Percentiles rank a stretch among this genome's conserved stretches.
phyloP scores from a whole-genome alignment of 2,329 filamentous ascomycete species.

The Ophioceras dolichostomum region DNA sequence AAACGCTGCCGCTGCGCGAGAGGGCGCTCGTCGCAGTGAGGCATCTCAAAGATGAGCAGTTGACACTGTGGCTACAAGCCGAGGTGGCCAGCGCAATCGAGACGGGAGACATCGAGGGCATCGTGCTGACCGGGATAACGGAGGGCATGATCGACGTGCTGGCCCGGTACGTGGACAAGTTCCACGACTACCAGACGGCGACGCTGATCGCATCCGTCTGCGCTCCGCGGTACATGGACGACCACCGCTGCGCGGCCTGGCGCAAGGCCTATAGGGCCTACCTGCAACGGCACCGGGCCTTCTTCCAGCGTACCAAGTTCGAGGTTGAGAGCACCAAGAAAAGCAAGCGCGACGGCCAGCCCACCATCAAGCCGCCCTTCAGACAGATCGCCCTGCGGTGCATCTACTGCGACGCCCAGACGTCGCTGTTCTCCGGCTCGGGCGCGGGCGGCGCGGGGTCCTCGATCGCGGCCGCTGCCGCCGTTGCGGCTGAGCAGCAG shows the following conservation, averaged over 20 bases:
- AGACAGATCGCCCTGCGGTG: slow-evolving; percentile 65
- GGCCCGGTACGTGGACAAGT: slow-evolving; percentile 62
- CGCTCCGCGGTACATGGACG: slow-evolving; percentile 64
- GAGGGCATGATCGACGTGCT: slow-evolving; percentile 63
- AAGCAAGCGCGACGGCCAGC: slow-evolving; percentile 50
- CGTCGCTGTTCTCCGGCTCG: slow-evolving; percentile 31
- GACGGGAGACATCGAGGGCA: slow-evolving; percentile 63
- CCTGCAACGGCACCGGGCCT: slow-evolving; percentile 59
- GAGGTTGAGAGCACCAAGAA: slow-evolving; percentile 63
- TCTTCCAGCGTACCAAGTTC: slow-evolving; percentile 65
- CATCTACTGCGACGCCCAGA: slow-evolving; percentile 59
- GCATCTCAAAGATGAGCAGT: slow-evolving; percentile 48
- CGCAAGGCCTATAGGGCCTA: slow-evolving; percentile 59
- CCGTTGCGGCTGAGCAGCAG: slow-evolving; percentile 8
- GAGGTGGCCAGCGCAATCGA: slow-evolving; percentile 48
- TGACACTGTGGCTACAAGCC: slow-evolving; percentile 55
- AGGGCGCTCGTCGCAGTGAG: slow-evolving; percentile 62
- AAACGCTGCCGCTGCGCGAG: slow-evolving; percentile 61
- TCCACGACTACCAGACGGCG: slow-evolving; percentile 68
- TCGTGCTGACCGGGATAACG: slow-evolving; percentile 66
- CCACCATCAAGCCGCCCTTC: slow-evolving; percentile 51
- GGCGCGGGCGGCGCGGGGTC: slow-evolving; percentile 4
- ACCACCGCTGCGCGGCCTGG: slow-evolving; percentile 64
- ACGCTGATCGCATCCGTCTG: slow-evolving; percentile 64
- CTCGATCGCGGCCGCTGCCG: slow-evolving; percentile 5